Evolutionary conservation across 257 asterid species (phyloP).

Genomic region (Primulina huaijiensis): DNA sequence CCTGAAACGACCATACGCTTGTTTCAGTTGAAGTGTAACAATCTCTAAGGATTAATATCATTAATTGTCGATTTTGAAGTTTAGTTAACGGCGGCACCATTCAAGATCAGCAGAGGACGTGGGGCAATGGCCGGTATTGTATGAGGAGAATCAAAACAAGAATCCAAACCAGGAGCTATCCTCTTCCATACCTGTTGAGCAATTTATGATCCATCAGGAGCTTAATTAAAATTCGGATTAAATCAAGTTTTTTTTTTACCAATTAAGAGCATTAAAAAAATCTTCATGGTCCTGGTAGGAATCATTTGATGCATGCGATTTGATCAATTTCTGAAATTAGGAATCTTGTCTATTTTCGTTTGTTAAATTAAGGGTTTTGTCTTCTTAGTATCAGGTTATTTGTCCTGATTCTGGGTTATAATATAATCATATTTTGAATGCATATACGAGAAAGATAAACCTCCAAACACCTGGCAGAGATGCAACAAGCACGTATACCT

Average conservation of each 20-base stretch:
- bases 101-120: slow-evolving; percentile 80
- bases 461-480: slow-evolving; percentile 17
- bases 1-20: slow-evolving; percentile 36
- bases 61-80: neutral
- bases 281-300: neutral
- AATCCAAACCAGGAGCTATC: slow-evolving; percentile 83
- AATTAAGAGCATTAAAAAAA: neutral
- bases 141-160: slow-evolving; percentile 70
- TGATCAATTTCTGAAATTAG: neutral
- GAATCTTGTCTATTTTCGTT: neutral
- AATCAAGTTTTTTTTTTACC: neutral
- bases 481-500: slow-evolving; percentile 35
- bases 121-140: slow-evolving; percentile 66
- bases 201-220: neutral
- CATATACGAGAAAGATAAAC: slow-evolving; percentile 8
- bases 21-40: slow-evolving; percentile 9
- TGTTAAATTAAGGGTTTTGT: too few relatives aligned
- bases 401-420: too few relatives aligned
- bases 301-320: too few relatives aligned
- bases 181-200: slow-evolving; percentile 78
- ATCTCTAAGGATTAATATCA: neutral
- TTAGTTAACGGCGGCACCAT: slow-evolving; percentile 41
- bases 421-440: neutral
- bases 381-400: too few relatives aligned
- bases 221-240: neutral